Evolutionary conservation across 371 early-diverging fungal genomes (phyloP), one percentile per base, ranked within the genome.

Genomic region (Zancudomyces culisetae): DNA sequence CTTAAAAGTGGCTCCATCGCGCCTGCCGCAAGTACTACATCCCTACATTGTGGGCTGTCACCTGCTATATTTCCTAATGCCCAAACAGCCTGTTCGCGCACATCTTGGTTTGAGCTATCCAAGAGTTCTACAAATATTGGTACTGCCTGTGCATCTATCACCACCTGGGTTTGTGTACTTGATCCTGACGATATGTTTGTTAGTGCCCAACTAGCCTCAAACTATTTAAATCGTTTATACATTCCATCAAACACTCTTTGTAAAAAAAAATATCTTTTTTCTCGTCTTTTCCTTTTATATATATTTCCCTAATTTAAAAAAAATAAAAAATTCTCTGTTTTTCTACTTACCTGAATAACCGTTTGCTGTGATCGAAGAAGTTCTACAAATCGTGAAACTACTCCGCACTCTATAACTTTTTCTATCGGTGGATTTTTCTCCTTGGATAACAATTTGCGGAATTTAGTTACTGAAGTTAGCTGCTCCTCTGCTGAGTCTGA

Each of bases 31-130:
- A 99, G 75, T 19, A 98, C 95, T 64, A 72, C 80, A 69, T 99
- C 96, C 53, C 99, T 84, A 68, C 90, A 92, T 10, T 65, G 63
- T 49, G 98, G 85, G 59, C 85, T 83, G 75, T 99, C 99, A 52
- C 99, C 99, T 40, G 99, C 96, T 75, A 99, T 98, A 74, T 99
- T 99, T 56, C 99, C 99, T 40, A 99, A 77, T 12, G 98, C 99
- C 99, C 99, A 99, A 40, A 98, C 97, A 49, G 94, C 94, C 74
- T 99, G 99, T 72, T 99, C 99, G 57, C 87, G 85, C 28, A 99
- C 92, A 68, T 91, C 95, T 28, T 80, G 70, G 53, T 80, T 82
- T 26, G 73, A 73, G 51, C 89, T 89, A 56, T 78, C 69, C 30
- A 99, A 72, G 49, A 99, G 79, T 60, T 85, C 74, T 53, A 98